Evolutionary conservation across 2,329 filamentous ascomycete genomes (phyloP).

Genomic region (Colletotrichum tropicale): DNA sequence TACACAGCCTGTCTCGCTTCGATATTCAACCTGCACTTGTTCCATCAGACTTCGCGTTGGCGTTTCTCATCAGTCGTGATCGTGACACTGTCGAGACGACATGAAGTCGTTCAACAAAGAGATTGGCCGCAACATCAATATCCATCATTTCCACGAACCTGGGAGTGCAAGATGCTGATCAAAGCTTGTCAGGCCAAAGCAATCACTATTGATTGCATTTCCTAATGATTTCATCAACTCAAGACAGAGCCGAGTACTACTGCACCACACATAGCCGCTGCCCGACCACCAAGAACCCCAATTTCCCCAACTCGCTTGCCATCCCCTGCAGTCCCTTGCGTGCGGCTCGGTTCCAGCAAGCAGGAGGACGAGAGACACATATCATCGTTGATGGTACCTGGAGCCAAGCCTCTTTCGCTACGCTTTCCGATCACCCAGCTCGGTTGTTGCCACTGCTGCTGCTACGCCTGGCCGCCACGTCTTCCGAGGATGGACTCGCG

Average conservation of each 20-base stretch:
- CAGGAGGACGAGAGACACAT: background rate
- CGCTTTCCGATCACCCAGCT: background rate
- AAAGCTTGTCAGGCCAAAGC: background rate
- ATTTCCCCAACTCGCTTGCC: conserved; percentile 3
- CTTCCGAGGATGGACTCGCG: background rate
- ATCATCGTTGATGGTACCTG: background rate
- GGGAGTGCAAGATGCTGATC: background rate
- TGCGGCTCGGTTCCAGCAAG: conserved; percentile 2
- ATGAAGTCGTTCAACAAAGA: background rate
- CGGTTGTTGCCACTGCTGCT: background rate
- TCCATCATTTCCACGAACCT: background rate
- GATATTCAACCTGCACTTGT: background rate
- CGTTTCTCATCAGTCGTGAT: background rate
- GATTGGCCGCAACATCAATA: background rate
- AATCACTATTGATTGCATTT: background rate
- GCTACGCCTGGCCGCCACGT: background rate
- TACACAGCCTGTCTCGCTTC: background rate
- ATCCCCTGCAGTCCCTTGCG: background rate
- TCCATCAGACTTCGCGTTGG: background rate
- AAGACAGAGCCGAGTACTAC: background rate
- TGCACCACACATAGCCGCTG: background rate
- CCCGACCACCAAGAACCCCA: background rate
- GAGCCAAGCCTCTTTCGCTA: conserved; percentile 10
- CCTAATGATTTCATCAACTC: background rate
- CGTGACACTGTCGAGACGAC: background rate